Base-by-base conservation (phyloP, 1,139 yeast genomes). In the Yamadazyma spencermartinsiae region DNA sequence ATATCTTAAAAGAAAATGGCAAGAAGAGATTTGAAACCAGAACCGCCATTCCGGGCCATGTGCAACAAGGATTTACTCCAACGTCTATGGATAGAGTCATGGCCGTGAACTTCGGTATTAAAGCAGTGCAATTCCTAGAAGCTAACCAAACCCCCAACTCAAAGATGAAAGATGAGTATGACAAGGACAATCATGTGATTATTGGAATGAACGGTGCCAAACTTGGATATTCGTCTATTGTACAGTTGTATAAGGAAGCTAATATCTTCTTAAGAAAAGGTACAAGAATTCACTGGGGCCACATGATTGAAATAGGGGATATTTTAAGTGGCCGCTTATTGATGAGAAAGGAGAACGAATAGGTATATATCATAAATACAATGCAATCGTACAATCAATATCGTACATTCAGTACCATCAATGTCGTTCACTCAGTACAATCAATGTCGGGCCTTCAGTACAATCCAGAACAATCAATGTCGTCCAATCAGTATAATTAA, bases 31-130 rank as follows among this genome's bases (percentile, higher is more conserved):
- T 89, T 57, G 97, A 90, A 55, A 86, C 95, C 14, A 84, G 95
- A 63, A 89, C 96, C 4, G 98, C 98, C 12, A 82, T 90, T 39
- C 98, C 98, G 10, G 98, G 98, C 20, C 98, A 92, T 58, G 95
- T 85, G 33, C 92, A 85, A 65, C 92, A 85, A 60, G 94, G 94
- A 52, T 81, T 78, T 40, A 69, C 80, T n/a, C 92, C 94, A 41
- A 77, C 87, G 3, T 80, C 89, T 36, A 81, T 82, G 68, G 94
- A 85, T 56, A 72, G 94, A 61, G 80, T 85, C 8, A 70, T 74
- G 54, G 89, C 89, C 3, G 77, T 81, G 2, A 76, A 86, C 57
- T 78, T 82, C 46, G 83, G 89, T 0, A 76, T 83, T 40, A 79
- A 76, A 55, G 82, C 89, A 18, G 78, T 84, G 41, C 80, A 80